Evolutionary conservation across 2,329 filamentous ascomycete genomes (phyloP).

Genomic region (Aspergillus pseudoviridinutans): DNA sequence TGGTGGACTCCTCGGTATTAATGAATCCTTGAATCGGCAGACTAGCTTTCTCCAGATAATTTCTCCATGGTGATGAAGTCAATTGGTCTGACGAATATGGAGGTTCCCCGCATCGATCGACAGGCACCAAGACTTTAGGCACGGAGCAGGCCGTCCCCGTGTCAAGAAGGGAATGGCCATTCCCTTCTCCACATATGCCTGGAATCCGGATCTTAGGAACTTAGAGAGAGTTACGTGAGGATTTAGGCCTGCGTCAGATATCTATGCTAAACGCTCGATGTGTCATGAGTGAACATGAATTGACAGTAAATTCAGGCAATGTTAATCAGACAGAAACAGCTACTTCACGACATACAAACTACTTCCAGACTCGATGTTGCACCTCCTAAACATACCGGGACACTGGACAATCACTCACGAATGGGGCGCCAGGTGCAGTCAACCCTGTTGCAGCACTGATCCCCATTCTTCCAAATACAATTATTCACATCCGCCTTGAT

Average conservation of each 20-base stretch:
- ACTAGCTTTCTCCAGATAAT: not conserved
- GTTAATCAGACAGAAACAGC: too few species aligned
- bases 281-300: too few species aligned
- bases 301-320: too few species aligned
- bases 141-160: not conserved
- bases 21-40: not conserved
- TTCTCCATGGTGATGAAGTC: not conserved
- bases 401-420: too few species aligned
- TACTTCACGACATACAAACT: too few species aligned
- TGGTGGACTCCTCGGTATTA: not conserved
- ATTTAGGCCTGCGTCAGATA: too few species aligned
- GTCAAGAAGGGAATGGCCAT: not conserved
- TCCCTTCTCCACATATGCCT: too few species aligned
- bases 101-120: not conserved
- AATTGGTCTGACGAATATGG: not conserved
- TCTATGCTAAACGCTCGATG: too few species aligned
- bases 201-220: too few species aligned
- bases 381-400: too few species aligned
- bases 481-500: conserved; percentile 7
- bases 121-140: not conserved
- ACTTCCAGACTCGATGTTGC: too few species aligned
- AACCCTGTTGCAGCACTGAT: conserved; percentile 7
- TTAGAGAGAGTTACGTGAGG: too few species aligned
- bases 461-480: conserved; percentile 10
- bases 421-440: not conserved